Conservation (phyloP, 1,139 yeast genomes). For the Debaryomyces coudertii region DNA sequence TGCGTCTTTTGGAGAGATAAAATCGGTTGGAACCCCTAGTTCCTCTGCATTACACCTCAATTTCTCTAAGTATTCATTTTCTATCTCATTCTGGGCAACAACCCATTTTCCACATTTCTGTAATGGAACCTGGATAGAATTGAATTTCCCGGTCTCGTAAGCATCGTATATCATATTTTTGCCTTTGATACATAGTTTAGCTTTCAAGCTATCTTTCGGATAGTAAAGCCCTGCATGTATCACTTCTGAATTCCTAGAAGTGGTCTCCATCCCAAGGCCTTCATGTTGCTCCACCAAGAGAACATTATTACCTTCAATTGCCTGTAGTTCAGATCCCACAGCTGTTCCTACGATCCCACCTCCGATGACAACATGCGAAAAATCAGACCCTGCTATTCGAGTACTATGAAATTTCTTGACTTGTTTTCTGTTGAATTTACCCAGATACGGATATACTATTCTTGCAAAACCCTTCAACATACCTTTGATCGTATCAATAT, state of each 20-base stretch:
- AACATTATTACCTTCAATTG: constrained; percentile 47
- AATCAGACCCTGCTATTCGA: constrained; percentile 42
- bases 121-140: constrained; percentile 47
- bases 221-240: constrained; percentile 90
- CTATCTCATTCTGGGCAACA: constrained; percentile 74
- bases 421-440: background rate
- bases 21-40: constrained; percentile 61
- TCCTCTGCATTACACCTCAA: constrained; percentile 55
- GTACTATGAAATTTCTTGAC: background rate
- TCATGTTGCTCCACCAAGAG: constrained; percentile 70
- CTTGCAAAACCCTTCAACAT: background rate
- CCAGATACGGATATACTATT: background rate
- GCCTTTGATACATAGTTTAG: constrained; percentile 73
- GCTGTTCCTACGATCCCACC: constrained; percentile 91
- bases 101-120: constrained; percentile 83
- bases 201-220: constrained; percentile 68
- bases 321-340: constrained; percentile 69
- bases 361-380: constrained; percentile 80
- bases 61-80: constrained; percentile 58
- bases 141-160: constrained; percentile 44
- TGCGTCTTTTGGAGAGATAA: constrained; percentile 51
- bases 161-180: constrained; percentile 63
- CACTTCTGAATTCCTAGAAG: constrained; percentile 87
- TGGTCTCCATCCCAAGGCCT: constrained; percentile 74
- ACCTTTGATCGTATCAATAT: background rate